phyloP scores from a whole-genome alignment of 202 grass and related monocot species.

The Dendrocalamus latiflorus region DNA sequence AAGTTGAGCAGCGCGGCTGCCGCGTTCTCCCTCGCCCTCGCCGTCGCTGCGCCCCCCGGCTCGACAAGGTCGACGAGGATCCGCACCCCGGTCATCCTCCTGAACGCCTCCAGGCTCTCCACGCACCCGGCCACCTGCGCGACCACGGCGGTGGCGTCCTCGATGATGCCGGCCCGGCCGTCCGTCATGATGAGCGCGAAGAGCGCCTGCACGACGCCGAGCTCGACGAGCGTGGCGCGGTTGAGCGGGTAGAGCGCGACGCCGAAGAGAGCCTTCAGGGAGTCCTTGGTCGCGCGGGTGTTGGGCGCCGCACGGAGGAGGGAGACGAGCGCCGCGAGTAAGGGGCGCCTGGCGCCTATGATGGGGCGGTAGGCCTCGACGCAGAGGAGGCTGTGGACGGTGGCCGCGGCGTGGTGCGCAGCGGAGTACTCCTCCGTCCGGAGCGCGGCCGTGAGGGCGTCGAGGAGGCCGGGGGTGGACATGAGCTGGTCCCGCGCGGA shows the following conservation, averaged over 20 bases:
- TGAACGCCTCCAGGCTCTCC: slow-evolving; percentile 66
- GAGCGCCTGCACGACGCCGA: slow-evolving; percentile 53
- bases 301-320: slow-evolving; percentile 35
- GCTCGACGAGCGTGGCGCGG: slow-evolving; percentile 41
- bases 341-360: slow-evolving; percentile 36
- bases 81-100: slow-evolving; percentile 52
- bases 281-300: slow-evolving; percentile 70
- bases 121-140: slow-evolving; percentile 80
- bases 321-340: slow-evolving; percentile 56
- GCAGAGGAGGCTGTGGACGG: slow-evolving; percentile 73
- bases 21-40: slow-evolving; percentile 65
- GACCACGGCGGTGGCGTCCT: slow-evolving; percentile 76
- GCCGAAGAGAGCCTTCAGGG: slow-evolving; percentile 80
- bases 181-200: slow-evolving; percentile 67
- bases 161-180: slow-evolving; percentile 50
- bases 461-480: slow-evolving; percentile 55
- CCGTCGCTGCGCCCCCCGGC: not conserved
- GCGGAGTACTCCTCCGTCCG: slow-evolving; percentile 18
- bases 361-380: slow-evolving; percentile 51
- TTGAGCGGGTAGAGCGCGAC: slow-evolving; percentile 60
- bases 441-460: slow-evolving; percentile 60
- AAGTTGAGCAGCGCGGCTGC: slow-evolving; percentile 72
- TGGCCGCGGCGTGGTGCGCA: slow-evolving; percentile 64
- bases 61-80: slow-evolving; percentile 72
- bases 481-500: slow-evolving; percentile 53